phyloP scores from a whole-genome alignment of 805 yeast species.

The Naumovozyma castellii region DNA sequence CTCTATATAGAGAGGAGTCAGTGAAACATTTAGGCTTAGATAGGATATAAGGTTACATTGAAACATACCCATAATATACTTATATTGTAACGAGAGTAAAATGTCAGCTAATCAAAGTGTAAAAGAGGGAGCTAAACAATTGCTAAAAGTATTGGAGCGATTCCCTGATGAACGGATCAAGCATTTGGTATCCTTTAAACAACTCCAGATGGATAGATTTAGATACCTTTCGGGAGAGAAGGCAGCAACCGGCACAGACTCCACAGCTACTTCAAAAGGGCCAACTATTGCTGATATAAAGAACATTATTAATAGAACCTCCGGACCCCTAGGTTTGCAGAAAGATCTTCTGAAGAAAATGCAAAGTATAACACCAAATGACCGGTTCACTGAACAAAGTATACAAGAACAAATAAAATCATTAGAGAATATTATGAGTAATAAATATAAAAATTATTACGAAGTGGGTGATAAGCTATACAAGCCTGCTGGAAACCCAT shows the following conservation, averaged over 20 bases:
- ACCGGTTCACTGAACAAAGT: constrained; percentile 40
- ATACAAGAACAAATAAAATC: constrained; percentile 48
- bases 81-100: no score
- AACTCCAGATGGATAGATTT: constrained; percentile 50
- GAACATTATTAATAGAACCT: constrained; percentile 30
- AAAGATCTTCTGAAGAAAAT: constrained; percentile 39
- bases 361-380: constrained; percentile 37
- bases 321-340: constrained; percentile 35
- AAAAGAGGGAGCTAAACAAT: constrained; percentile 45
- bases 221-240: constrained; percentile 41
- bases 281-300: constrained; percentile 35
- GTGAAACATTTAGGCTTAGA: no score
- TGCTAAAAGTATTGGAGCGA: constrained; percentile 48
- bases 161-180: constrained; percentile 62
- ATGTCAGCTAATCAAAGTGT: constrained; percentile 19
- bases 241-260: constrained; percentile 24
- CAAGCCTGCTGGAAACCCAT: constrained; percentile 78
- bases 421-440: constrained; percentile 45
- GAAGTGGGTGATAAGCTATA: constrained; percentile 55
- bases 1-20: no score
- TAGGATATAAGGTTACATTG: no score
- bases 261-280: constrained; percentile 16
- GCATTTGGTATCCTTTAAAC: constrained; percentile 63
- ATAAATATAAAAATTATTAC: constrained; percentile 56
- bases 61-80: no score